These are phyloP conservation scores for Fusarium heterosporum DNA, from an alignment of 2,329 filamentous ascomycete genomes.

Conservation along the genomic window DNA sequence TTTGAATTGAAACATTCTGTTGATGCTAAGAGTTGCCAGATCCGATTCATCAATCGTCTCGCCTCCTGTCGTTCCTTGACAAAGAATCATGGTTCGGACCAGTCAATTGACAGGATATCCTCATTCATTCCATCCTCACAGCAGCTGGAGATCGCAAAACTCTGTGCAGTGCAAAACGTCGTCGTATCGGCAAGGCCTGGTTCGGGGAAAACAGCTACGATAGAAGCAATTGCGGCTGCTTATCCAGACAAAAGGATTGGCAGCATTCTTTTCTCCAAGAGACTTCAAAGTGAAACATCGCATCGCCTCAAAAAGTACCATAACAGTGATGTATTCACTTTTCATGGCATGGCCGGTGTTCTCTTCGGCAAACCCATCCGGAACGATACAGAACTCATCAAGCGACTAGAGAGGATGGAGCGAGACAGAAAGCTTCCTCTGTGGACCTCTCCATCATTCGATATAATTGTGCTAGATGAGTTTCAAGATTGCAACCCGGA, in stretches of 20 bases:
- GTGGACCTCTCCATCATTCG: conserved; percentile 43
- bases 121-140: conserved; percentile 41
- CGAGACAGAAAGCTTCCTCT: conserved; percentile 22
- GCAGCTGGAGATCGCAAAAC: conserved; percentile 42
- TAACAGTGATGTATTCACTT: conserved; percentile 43
- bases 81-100: neutral
- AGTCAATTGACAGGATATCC: neutral
- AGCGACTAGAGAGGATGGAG: conserved; percentile 11
- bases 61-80: conserved; percentile 1
- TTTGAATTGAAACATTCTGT: neutral
- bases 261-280: conserved; percentile 47
- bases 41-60: neutral
- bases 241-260: conserved; percentile 36
- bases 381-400: conserved; percentile 36
- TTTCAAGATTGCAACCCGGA: conserved; percentile 49
- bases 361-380: conserved; percentile 32
- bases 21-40: conserved; percentile 1
- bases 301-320: conserved; percentile 36
- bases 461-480: conserved; percentile 51
- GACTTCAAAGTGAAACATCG: conserved; percentile 44
- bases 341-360: conserved; percentile 43
- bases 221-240: conserved; percentile 47
- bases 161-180: conserved; percentile 44
- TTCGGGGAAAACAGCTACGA: conserved; percentile 50
- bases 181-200: conserved; percentile 51